phyloP scores from a whole-genome alignment of 2,329 filamentous ascomycete species.

The Gaeumannomyces tritici region DNA sequence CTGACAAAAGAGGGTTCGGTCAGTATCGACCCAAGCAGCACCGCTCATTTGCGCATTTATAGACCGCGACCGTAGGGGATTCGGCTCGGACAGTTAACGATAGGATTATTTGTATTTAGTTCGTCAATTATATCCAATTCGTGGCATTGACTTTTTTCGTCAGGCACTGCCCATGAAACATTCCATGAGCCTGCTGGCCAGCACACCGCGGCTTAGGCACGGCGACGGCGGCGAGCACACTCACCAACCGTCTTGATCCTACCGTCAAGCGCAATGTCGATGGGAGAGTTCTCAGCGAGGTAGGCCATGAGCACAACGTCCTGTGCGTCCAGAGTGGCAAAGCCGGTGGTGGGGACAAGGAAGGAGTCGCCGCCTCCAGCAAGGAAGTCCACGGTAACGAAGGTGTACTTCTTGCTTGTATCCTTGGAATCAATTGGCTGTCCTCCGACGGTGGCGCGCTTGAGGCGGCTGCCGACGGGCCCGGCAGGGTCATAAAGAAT shows the following conservation, averaged over 20 bases:
- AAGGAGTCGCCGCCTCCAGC: constrained; percentile 55
- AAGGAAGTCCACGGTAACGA: constrained; percentile 55
- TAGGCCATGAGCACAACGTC: constrained; percentile 6
- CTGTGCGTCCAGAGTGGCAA: constrained; percentile 4
- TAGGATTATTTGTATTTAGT: too few species aligned
- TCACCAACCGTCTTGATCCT: constrained; percentile 2
- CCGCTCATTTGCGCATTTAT: too few species aligned
- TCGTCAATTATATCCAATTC: too few species aligned
- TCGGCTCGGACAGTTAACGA: too few species aligned
- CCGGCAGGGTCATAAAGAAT: constrained; percentile 47
- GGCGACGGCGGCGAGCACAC: neutral
- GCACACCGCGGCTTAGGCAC: neutral
- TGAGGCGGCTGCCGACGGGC: constrained; percentile 37
- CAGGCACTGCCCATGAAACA: too few species aligned
- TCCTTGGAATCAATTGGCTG: constrained; percentile 31
- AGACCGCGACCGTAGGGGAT: too few species aligned
- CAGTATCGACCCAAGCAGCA: too few species aligned
- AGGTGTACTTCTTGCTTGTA: constrained; percentile 30
- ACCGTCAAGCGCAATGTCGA: constrained; percentile 6
- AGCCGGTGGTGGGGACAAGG: neutral
- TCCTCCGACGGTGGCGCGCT: constrained; percentile 40
- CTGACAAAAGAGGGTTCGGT: too few species aligned
- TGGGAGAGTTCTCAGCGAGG: constrained; percentile 1
- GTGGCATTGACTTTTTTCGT: too few species aligned
- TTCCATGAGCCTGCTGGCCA: too few species aligned